Percentiles rank a stretch among this genome's conserved stretches.
phyloP scores from a whole-genome alignment of 179 eudicot genomes.

The Gypsophila paniculata region DNA sequence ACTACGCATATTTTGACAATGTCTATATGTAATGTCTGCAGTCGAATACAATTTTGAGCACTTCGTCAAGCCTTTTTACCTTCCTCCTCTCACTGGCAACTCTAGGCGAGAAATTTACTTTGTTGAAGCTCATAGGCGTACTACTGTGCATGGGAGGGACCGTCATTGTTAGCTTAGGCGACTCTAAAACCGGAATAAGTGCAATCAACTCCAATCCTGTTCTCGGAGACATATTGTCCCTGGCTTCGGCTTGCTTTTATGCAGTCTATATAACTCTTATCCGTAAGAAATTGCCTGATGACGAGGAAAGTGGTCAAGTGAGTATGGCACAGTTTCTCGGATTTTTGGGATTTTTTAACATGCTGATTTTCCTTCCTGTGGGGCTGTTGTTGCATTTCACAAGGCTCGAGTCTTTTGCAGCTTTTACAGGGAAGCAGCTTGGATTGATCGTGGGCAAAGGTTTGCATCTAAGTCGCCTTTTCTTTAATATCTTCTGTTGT shows the following conservation, averaged over 20 bases:
- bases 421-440: slow-evolving; percentile 61
- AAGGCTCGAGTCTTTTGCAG: slow-evolving; percentile 53
- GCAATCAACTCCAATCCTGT: slow-evolving; percentile 58
- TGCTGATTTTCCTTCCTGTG: slow-evolving; percentile 73
- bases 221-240: slow-evolving; percentile 76
- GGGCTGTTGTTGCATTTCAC: slow-evolving; percentile 52
- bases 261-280: slow-evolving; percentile 83
- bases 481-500: neutral
- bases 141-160: slow-evolving; percentile 98
- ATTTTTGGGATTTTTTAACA: slow-evolving; percentile 74
- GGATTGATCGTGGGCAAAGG: slow-evolving; percentile 86
- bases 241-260: slow-evolving; percentile 69
- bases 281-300: slow-evolving; percentile 73
- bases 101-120: slow-evolving; percentile 84
- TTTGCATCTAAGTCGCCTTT: slow-evolving; percentile 21
- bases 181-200: slow-evolving; percentile 47
- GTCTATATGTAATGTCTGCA: slow-evolving; percentile 29
- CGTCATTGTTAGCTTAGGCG: slow-evolving; percentile 84
- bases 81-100: slow-evolving; percentile 72
- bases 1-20: neutral
- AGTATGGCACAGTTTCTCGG: slow-evolving; percentile 98
- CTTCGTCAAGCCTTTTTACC: slow-evolving; percentile 90
- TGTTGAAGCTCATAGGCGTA: slow-evolving; percentile 84
- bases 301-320: slow-evolving; percentile 56
- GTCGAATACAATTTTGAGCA: slow-evolving; percentile 95